phyloP scores from a whole-genome alignment of 2,329 filamentous ascomycete species.

The Emergomyces orientalis region DNA sequence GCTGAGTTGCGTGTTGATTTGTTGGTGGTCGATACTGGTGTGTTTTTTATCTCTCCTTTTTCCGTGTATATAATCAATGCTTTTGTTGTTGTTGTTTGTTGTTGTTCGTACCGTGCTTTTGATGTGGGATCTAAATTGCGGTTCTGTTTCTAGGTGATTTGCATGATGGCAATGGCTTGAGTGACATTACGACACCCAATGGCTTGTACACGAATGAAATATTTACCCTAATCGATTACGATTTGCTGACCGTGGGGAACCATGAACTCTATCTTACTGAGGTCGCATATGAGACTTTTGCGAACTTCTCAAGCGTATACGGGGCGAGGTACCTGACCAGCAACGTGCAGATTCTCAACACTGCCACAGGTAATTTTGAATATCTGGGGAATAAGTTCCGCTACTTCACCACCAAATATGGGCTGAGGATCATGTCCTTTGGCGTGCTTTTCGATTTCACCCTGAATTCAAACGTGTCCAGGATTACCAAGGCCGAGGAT shows the following conservation, averaged over 20 bases:
- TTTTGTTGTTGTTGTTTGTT: slow-evolving; percentile 20
- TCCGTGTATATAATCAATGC: background rate
- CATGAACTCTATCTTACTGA: slow-evolving; percentile 57
- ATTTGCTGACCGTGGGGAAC: slow-evolving; percentile 50
- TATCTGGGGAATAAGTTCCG: slow-evolving; percentile 41
- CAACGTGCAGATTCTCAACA: slow-evolving; percentile 44
- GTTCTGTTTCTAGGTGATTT: slow-evolving; percentile 40
- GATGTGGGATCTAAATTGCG: slow-evolving; percentile 1
- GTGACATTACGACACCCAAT: slow-evolving; percentile 51
- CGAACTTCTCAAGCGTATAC: slow-evolving; percentile 51
- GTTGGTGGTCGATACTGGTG: slow-evolving; percentile 52
- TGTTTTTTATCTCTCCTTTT: slow-evolving; percentile 7
- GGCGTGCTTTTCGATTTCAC: slow-evolving; percentile 43
- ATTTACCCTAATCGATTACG: slow-evolving; percentile 46
- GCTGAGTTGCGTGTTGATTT: slow-evolving; percentile 49
- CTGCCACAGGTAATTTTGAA: slow-evolving; percentile 35
- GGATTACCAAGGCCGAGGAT: slow-evolving; percentile 47
- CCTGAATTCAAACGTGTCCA: slow-evolving; percentile 53
- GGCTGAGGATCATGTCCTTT: slow-evolving; percentile 45
- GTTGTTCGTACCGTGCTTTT: background rate
- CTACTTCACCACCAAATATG: slow-evolving; percentile 43
- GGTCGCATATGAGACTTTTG: slow-evolving; percentile 53
- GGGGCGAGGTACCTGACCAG: slow-evolving; percentile 45
- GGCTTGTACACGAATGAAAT: slow-evolving; percentile 47
- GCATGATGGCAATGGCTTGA: slow-evolving; percentile 57